phyloP scores from a whole-genome alignment of 31 red algal genomes.

The Odonthalia washingtoniensis region DNA sequence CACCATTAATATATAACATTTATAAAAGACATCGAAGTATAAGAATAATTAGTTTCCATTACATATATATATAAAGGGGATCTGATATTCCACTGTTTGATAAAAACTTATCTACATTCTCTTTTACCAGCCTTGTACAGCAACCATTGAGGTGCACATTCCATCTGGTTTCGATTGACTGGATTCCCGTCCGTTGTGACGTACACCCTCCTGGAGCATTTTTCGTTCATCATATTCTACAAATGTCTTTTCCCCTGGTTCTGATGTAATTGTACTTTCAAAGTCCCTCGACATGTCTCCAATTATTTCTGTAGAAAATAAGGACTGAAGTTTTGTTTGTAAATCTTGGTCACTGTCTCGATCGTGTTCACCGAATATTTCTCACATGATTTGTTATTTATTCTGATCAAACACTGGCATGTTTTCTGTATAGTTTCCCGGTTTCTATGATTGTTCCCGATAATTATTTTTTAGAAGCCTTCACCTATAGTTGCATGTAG shows the following conservation, averaged over 20 bases:
- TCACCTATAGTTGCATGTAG: too few species aligned
- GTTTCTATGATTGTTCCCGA: neutral
- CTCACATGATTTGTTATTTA: too few species aligned
- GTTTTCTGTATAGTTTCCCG: neutral
- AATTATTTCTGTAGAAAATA: neutral
- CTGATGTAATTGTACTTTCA: neutral
- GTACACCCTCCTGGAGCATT: constrained; percentile 12
- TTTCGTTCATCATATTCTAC: neutral
- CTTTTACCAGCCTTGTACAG: constrained; percentile 18
- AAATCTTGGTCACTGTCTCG: neutral
- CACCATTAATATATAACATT: neutral
- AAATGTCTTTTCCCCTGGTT: neutral
- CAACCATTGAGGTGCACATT: constrained; percentile 23
- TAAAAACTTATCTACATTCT: neutral
- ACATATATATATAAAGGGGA: neutral
- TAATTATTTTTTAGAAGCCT: neutral
- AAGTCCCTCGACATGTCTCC: neutral
- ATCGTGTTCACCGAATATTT: neutral
- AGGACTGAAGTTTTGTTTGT: neutral
- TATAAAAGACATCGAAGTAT: neutral
- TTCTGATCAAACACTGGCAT: too few species aligned
- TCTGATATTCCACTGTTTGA: neutral
- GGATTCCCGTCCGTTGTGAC: neutral
- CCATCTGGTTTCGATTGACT: constrained; percentile 10
- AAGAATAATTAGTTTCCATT: neutral